Base-by-base conservation (phyloP, 2,329 filamentous ascomycete species). In the Cytospora mali region DNA sequence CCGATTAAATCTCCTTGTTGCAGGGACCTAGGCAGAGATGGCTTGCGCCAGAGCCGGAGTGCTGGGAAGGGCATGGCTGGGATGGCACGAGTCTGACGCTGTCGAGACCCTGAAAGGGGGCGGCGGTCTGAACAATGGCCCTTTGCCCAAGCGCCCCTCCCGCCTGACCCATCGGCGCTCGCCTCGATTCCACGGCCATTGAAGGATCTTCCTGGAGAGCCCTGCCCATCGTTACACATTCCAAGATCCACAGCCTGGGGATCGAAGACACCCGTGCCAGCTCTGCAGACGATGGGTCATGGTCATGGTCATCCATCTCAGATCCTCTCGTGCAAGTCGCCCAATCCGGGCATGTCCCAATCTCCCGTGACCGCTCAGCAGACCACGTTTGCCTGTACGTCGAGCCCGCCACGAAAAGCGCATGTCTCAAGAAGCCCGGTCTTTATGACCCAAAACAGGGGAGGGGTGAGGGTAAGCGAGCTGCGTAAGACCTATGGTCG, bases 321-420 rank as follows among this genome's bases (percentile, higher is more conserved):
- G 35, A 56, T 55, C 21, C 21, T 35, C 35, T 33, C 18, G 31
- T 59, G 57, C 48, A 56, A 9, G n/a, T 27, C 25, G 14, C 48
- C 50, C 53, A 42, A 56, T 46, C 31, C 29, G 39, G 39, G 27
- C 5, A 35, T 53, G 23, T 10, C 29, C 48, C 48, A 16, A 39
- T 29, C 27, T 39, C 62, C 53, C 62, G 52, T 50, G 53, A 61
- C 57, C 35, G 55, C 53, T 58, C 58, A 64, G 62, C 62, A 64
- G 57, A 52, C 54, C 49, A 29, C 51, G 28, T 39, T 33, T 25
- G 46, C 52, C 54, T 64, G 62, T 51, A 31, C 58, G 58, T 55
- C 62, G 53, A 48, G 56, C 58, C 48, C 50, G 58, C 58, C 62
- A 64, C 62, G 29, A 53, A 29, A 58, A 50, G 52, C 23, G 58